Percentiles rank a stretch among this genome's conserved stretches.
These are phyloP conservation scores for Ascocoryne sarcoides DNA, from an alignment of 2,329 filamentous ascomycete species.

Conservation along the genomic window DNA sequence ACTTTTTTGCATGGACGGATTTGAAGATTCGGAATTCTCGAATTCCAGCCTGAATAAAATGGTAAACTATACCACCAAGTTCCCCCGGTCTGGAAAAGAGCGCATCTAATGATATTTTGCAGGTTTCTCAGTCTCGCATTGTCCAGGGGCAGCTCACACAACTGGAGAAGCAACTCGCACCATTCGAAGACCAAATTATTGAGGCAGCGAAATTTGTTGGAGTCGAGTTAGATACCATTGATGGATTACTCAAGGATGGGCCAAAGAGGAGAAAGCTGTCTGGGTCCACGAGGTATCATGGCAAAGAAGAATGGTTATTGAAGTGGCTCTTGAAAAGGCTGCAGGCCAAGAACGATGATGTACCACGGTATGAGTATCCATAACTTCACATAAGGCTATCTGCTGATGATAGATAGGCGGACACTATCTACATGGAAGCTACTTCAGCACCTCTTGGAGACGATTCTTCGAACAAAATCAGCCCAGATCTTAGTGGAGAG, in stretches of 20 bases:
- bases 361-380: slow-evolving; percentile 22
- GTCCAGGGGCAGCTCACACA: slow-evolving; percentile 26
- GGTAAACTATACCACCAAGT: too few species aligned
- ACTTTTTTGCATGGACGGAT: too few species aligned
- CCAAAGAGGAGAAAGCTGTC: slow-evolving; percentile 1
- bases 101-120: slow-evolving; percentile 6
- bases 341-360: slow-evolving; percentile 30
- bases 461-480: slow-evolving; percentile 60
- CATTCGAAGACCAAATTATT: slow-evolving; percentile 28
- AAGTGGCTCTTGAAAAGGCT: slow-evolving; percentile 58
- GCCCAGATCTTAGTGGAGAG: slow-evolving; percentile 64
- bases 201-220: slow-evolving; percentile 28
- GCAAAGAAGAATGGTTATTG: slow-evolving; percentile 56
- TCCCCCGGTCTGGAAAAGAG: too few species aligned
- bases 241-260: slow-evolving; percentile 5
- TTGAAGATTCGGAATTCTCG: too few species aligned
- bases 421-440: slow-evolving; percentile 45
- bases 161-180: slow-evolving; percentile 28
- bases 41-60: too few species aligned
- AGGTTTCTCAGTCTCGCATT: slow-evolving; percentile 25
- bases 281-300: slow-evolving; percentile 18
- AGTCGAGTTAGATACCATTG: slow-evolving; percentile 19
- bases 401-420: slow-evolving; percentile 11
- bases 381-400: not conserved
- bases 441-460: slow-evolving; percentile 48